These are phyloP conservation scores for Diversispora eburnea DNA, from an alignment of 192 early-diverging fungal species.

Conservation along the genomic window DNA sequence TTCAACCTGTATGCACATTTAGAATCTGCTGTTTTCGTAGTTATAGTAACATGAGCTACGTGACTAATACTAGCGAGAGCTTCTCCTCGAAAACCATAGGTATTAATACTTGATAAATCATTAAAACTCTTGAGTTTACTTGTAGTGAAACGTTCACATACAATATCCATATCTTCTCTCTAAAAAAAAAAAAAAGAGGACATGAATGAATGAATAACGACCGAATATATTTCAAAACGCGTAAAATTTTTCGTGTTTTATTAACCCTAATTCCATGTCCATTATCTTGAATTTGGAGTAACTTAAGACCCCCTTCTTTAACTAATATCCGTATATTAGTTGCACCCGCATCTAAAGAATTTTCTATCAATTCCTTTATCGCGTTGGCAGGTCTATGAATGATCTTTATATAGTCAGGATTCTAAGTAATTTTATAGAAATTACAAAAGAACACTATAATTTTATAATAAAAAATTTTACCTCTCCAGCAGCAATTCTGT, in stretches of 20 bases:
- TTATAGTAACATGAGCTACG: constrained; percentile 88
- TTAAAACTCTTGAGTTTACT: constrained; percentile 85
- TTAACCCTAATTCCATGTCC: constrained; percentile 80
- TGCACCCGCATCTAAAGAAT: constrained; percentile 90
- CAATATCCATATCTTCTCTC: constrained; percentile 83
- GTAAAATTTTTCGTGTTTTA: background rate
- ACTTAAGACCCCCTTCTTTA: constrained; percentile 91
- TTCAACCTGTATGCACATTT: constrained; percentile 71
- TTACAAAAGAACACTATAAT: background rate
- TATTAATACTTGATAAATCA: constrained; percentile 79
- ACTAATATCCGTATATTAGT: constrained; percentile 76
- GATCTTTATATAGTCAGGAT: constrained; percentile 51
- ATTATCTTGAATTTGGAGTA: constrained; percentile 94
- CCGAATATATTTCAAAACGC: background rate
- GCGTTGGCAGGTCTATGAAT: constrained; percentile 95
- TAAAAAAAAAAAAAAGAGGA: constrained; percentile 22
- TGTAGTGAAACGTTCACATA: constrained; percentile 95
- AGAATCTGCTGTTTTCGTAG: constrained; percentile 71
- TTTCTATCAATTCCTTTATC: constrained; percentile 95
- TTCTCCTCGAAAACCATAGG: constrained; percentile 96
- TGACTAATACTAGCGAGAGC: constrained; percentile 95
- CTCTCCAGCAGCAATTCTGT: constrained; percentile 97
- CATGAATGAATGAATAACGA: background rate
- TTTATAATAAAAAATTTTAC: constrained; percentile 34
- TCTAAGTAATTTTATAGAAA: background rate